phyloP scores from a whole-genome alignment of 768 basidiomycete species.

The Russula abietina region DNA sequence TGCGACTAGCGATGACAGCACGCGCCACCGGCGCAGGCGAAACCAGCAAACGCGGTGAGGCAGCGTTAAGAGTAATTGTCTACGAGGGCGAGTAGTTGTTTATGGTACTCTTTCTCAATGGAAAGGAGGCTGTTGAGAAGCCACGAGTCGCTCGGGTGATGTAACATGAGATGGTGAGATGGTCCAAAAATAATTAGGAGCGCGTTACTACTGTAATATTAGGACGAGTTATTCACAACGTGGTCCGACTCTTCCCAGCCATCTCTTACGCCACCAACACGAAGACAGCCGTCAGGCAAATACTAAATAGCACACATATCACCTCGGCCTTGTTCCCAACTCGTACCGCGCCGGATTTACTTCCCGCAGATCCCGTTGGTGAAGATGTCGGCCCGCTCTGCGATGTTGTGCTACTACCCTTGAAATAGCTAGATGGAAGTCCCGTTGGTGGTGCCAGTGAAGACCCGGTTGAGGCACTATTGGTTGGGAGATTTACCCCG shows the following conservation, averaged over 20 bases:
- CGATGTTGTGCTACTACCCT: too few species aligned
- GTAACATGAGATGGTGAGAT: constrained; percentile 50
- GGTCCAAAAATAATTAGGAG: background rate
- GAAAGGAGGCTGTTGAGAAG: constrained; percentile 61
- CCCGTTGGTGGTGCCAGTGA: too few species aligned
- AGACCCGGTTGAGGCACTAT: too few species aligned
- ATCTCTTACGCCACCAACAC: background rate
- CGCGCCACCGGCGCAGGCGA: constrained; percentile 50
- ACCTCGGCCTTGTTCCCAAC: too few species aligned
- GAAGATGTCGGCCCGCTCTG: too few species aligned
- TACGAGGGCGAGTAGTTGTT: constrained; percentile 51
- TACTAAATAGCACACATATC: background rate
- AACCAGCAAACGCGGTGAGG: constrained; percentile 55
- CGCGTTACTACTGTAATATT: background rate
- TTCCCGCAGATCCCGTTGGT: too few species aligned
- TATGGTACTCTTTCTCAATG: constrained; percentile 67
- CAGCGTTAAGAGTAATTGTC: constrained; percentile 50
- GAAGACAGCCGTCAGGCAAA: background rate
- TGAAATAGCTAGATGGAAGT: too few species aligned
- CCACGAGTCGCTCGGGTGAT: constrained; percentile 66
- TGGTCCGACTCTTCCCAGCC: background rate
- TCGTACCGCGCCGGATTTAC: too few species aligned
- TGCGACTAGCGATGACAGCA: constrained; percentile 48
- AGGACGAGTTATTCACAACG: background rate
- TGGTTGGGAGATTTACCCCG: too few species aligned